phyloP scores from a whole-genome alignment of 148 eudicot genomes.

The Vaccinium corymbosum region DNA sequence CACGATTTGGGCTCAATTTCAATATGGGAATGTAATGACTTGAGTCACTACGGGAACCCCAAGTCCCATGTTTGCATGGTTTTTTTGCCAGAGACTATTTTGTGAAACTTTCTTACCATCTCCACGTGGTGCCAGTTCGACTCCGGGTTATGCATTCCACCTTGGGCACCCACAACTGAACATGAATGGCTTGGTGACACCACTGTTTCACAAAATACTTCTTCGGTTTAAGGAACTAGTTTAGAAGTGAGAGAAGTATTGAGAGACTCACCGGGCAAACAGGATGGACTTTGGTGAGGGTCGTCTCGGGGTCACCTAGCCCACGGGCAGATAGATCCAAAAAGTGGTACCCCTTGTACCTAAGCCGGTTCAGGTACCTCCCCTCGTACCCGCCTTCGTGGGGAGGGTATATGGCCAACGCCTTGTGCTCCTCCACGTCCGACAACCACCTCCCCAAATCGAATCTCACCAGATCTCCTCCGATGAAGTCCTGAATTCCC shows the following conservation, averaged over 20 bases:
- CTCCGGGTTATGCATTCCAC: neutral
- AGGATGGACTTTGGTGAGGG: constrained; percentile 79
- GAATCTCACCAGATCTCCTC: constrained; percentile 78
- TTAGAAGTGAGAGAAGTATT: neutral
- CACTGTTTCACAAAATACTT: neutral
- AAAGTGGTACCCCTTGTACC: constrained; percentile 70
- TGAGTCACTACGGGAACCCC: too few species aligned
- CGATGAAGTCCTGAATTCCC: constrained; percentile 62
- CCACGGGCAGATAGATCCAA: constrained; percentile 81
- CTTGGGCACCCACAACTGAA: neutral
- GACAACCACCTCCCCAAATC: constrained; percentile 77
- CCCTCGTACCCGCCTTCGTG: constrained; percentile 97
- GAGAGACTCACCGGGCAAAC: constrained; percentile 74
- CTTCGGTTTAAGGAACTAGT: neutral
- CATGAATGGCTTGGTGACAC: neutral
- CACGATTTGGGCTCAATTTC: neutral
- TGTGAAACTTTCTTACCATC: neutral
- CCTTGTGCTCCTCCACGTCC: constrained; percentile 86
- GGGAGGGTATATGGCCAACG: constrained; percentile 76
- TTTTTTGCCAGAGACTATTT: neutral
- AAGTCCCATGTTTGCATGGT: neutral
- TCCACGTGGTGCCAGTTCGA: neutral
- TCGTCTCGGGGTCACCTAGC: constrained; percentile 78
- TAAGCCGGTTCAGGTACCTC: constrained; percentile 63
- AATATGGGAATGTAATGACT: too few species aligned